Evolutionary conservation across 352 stramenopile genomes (phyloP).

Genomic region (Phytophthora agathidicida): DNA sequence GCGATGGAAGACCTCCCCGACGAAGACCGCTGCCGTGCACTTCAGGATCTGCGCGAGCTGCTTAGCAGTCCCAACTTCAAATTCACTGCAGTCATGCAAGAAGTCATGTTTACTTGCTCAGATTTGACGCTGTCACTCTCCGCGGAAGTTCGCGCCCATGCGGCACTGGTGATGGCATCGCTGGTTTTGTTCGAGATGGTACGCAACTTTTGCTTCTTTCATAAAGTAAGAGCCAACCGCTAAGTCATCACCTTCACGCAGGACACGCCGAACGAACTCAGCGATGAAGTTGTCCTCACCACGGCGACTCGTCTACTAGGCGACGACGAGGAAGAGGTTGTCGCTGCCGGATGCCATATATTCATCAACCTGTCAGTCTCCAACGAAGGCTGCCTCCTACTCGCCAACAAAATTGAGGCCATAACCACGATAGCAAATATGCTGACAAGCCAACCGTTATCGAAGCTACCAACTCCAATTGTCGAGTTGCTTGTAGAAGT

Average conservation of each 20-base stretch:
- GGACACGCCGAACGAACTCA: conserved; percentile 47
- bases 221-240: background rate
- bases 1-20: conserved; percentile 59
- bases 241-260: conserved; percentile 6
- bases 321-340: conserved; percentile 50
- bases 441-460: conserved; percentile 51
- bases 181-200: conserved; percentile 66
- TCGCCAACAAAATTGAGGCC: conserved; percentile 46
- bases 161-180: conserved; percentile 55
- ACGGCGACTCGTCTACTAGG: conserved; percentile 47
- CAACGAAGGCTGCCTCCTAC: conserved; percentile 54
- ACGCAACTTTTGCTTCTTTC: background rate
- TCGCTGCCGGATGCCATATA: conserved; percentile 53
- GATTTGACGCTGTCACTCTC: conserved; percentile 52
- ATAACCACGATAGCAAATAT: conserved; percentile 51
- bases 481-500: conserved; percentile 46
- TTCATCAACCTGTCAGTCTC: conserved; percentile 67
- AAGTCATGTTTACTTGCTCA: conserved; percentile 61
- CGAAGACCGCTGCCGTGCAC: conserved; percentile 53
- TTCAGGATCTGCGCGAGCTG: conserved; percentile 55
- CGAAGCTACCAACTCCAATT: conserved; percentile 40
- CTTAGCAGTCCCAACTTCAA: conserved; percentile 71
- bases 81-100: conserved; percentile 48
- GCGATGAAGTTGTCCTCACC: conserved; percentile 58
- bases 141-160: conserved; percentile 46